Evolutionary conservation across 352 stramenopile genomes (phyloP), one percentile per base, ranked within the genome.

Genomic region (Phytophthora pistaciae): DNA sequence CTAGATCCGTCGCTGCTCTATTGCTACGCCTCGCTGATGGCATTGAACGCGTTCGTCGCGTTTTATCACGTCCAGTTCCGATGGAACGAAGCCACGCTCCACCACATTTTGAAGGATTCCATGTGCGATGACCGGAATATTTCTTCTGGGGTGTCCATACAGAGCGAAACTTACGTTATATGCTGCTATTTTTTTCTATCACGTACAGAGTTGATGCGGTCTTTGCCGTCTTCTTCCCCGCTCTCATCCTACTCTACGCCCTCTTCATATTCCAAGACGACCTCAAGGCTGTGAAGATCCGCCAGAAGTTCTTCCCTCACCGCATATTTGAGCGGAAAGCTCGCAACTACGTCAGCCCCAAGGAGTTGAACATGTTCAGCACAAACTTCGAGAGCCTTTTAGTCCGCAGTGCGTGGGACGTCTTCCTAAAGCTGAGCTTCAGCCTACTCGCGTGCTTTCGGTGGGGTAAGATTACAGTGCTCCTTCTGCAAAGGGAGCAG

Each of bases 171-270:
- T 64, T 14, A 54, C 4, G 14, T 58, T 49, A 18, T 14, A 16
- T 52, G 44, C 18, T 52, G 44, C n/a, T 67, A 31, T 36, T n/a
- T n/a, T n/a, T n/a, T n/a, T 36, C 20, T 20, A 33, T 50, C 21
- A 5, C 31, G 25, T 42, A 16, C 40, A 82, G 78, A 44, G 25
- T 87, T 27, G 79, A 87, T 52, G 61, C 76, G 4, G 57, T 60
- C 0, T 87, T 83, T 55, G 74, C 74, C 11, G 65, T 84, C 5
- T 74, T 74, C 9, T 84, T 87, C 52, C 79, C 79, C 29, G 74
- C 71, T 1, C 40, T 79, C 3, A 68, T 74, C 7, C 50, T 84
- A 13, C 14, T 74, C 1, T 72, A 82, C 42, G 71, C 71, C 0
- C 36, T 87, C 16, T 38, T 27, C 0, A 29, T 60, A 0, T 83